These are phyloP conservation scores for Talaromyces sp. DNA, from an alignment of 2,329 filamentous ascomycete genomes.

Conservation along the genomic window DNA sequence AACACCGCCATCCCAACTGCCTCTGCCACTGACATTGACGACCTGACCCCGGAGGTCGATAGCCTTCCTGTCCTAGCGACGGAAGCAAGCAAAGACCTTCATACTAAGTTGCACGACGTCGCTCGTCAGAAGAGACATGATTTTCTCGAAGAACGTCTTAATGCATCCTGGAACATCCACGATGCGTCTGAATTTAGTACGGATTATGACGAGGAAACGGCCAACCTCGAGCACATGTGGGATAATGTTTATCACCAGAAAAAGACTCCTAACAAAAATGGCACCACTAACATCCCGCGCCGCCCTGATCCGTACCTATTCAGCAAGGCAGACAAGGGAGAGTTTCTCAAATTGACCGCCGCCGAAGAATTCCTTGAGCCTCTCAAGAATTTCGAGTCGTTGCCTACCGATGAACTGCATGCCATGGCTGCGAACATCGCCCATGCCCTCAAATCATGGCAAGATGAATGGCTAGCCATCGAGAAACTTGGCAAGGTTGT, in stretches of 20 bases:
- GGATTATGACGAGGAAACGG: constrained; percentile 28
- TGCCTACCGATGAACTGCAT: constrained; percentile 52
- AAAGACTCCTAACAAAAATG: constrained; percentile 26
- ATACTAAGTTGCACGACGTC: constrained; percentile 17
- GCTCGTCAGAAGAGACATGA: constrained; percentile 19
- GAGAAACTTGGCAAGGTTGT: constrained; percentile 46
- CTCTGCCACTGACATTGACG: constrained; percentile 10
- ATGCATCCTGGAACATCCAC: constrained; percentile 34
- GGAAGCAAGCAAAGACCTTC: constrained; percentile 13
- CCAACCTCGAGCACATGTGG: constrained; percentile 29
- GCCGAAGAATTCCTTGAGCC: constrained; percentile 33
- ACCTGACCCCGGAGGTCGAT: constrained; percentile 17
- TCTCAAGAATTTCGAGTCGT: constrained; percentile 33
- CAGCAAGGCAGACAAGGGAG: constrained; percentile 24
- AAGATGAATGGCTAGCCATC: constrained; percentile 55
- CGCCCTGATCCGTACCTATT: constrained; percentile 33
- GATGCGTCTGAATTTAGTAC: constrained; percentile 29
- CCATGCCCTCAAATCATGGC: constrained; percentile 50
- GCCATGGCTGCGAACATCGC: constrained; percentile 52
- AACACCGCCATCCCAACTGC: constrained; percentile 10
- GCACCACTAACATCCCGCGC: constrained; percentile 18
- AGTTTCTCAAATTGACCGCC: constrained; percentile 33
- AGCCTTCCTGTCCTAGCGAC: constrained; percentile 2
- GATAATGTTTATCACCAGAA: constrained; percentile 23
- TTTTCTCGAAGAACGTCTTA: constrained; percentile 27